Evolutionary conservation across 805 yeast species (phyloP).

Genomic region (Kuraishia hungarica): DNA sequence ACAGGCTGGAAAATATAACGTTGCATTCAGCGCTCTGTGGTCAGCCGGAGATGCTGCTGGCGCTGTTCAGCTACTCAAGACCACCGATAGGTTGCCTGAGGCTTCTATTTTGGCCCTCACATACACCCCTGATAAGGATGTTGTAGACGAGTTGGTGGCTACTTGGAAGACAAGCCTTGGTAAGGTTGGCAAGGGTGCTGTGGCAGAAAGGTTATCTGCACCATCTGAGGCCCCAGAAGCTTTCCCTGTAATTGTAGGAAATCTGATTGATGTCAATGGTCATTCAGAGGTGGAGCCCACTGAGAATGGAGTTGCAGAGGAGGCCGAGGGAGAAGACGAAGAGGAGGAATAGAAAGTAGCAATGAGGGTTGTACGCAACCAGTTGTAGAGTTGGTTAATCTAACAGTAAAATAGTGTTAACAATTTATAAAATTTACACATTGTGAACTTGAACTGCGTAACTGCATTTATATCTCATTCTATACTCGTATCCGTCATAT

Average conservation of each 20-base stretch:
- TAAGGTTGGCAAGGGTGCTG: constrained; percentile 39
- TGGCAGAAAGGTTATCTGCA: constrained; percentile 54
- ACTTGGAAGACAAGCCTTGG: constrained; percentile 61
- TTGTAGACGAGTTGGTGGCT: constrained; percentile 35
- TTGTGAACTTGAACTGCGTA: background rate
- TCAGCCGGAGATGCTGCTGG: constrained; percentile 59
- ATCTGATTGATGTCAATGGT: constrained; percentile 32
- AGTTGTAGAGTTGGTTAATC: constrained; percentile 9
- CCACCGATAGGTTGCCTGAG: constrained; percentile 69
- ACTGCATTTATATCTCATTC: background rate
- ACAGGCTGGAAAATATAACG: constrained; percentile 71
- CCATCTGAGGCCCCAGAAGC: constrained; percentile 26
- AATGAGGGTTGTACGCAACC: constrained; percentile 12
- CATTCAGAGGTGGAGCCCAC: constrained; percentile 18
- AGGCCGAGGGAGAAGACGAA: constrained; percentile 12
- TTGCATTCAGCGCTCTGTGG: constrained; percentile 93
- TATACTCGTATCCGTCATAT: background rate
- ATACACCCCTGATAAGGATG: constrained; percentile 42
- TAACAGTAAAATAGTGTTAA: background rate
- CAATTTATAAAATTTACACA: background rate
- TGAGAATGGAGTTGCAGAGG: constrained; percentile 12
- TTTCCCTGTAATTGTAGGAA: constrained; percentile 24
- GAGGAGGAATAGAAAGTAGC: constrained; percentile 6
- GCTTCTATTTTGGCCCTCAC: constrained; percentile 76
- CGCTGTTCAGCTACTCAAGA: constrained; percentile 57